Evolutionary conservation across 768 basidiomycete species (phyloP).

Genomic region (Tephrocybe sp.): DNA sequence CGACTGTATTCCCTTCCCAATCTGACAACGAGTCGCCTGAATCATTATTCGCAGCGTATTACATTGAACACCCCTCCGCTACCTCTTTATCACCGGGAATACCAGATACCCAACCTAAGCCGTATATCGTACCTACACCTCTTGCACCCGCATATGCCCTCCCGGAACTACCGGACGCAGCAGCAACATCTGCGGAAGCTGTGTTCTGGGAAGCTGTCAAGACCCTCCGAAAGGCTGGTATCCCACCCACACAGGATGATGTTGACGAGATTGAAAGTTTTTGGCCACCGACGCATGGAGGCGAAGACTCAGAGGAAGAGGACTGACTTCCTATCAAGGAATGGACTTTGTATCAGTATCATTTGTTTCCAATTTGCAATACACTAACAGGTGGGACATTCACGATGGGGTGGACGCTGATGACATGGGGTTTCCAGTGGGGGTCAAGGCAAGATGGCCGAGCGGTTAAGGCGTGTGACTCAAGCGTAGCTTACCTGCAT

Average conservation of each 20-base stretch:
- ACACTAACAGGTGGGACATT: constrained; percentile 11
- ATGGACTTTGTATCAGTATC: not conserved
- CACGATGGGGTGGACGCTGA: constrained; percentile 6
- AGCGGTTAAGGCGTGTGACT: constrained; percentile 48
- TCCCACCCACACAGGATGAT: not conserved
- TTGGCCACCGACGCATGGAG: constrained; percentile 15
- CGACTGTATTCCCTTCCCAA: not conserved
- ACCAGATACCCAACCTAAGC: constrained; percentile 1
- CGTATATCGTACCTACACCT: constrained; percentile 22
- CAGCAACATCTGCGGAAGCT: constrained; percentile 54
- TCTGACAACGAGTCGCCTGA: constrained; percentile 17
- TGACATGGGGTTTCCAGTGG: too few relatives aligned
- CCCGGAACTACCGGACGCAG: constrained; percentile 54
- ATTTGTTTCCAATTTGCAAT: constrained; percentile 19
- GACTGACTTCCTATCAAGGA: not conserved
- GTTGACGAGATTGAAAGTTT: constrained; percentile 13
- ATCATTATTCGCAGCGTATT: constrained; percentile 54
- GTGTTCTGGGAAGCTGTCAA: constrained; percentile 47
- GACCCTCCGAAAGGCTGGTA: constrained; percentile 19
- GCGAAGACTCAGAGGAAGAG: constrained; percentile 8
- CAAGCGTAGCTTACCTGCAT: constrained; percentile 34
- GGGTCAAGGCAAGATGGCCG: constrained; percentile 41
- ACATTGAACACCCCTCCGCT: constrained; percentile 39
- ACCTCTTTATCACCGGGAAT: not conserved
- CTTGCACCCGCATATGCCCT: constrained; percentile 33